Evolutionary conservation across 2,329 filamentous ascomycete genomes (phyloP), one percentile per base, ranked within the genome.

Genomic region (Sarocladiaceae sp.): DNA sequence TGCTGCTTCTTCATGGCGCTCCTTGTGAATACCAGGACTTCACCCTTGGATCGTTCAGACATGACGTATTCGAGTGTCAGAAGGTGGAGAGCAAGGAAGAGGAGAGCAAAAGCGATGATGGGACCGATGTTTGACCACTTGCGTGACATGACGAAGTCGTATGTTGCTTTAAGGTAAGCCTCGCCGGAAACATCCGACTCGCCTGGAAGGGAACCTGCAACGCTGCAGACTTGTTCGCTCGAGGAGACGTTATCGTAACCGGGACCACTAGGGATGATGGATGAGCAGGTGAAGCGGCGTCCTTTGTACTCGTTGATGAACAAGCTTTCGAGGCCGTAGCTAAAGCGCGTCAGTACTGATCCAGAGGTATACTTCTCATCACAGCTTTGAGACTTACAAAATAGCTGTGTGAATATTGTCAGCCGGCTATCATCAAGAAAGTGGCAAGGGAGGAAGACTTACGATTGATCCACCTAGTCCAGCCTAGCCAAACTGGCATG

Each of bases 1-100:
- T 22, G 31, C 26, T 50, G 10, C 31, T 50, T 36, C 47, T 50
- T 50, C 22, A 36, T 36, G 6, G 33, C 47, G n/a, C n/a, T 5
- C 4, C 31, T 18, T 20, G n/a, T 36, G 18, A 50, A 91, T 26
- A 90, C 77, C 4, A 91, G 72, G 13, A 90, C 84, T 62, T 91
- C 87, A 52, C 87, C 87, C 75, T 88, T 90, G 29, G 85, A 88
- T 65, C 86, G 86, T 66, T 78, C 77, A 63, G 77, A 78, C 0
- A 83, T 81, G 15, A 86, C 83, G 29, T 80, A 77, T 65, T 90
- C 86, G 5, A 83, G 82, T 1, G 79, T 74, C n/a, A 81, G 52
- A 57, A 91, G 76, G 67, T 90, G 87, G 7, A 73, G 74, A 37
- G 67, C 46, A 20, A 83, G 71, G 69, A 87, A 84, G 62, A 84